Evolutionary conservation across 2,329 filamentous ascomycete species (phyloP), one percentile per base, ranked within the genome.

Genomic region (Chrysosporium queenslandicum): DNA sequence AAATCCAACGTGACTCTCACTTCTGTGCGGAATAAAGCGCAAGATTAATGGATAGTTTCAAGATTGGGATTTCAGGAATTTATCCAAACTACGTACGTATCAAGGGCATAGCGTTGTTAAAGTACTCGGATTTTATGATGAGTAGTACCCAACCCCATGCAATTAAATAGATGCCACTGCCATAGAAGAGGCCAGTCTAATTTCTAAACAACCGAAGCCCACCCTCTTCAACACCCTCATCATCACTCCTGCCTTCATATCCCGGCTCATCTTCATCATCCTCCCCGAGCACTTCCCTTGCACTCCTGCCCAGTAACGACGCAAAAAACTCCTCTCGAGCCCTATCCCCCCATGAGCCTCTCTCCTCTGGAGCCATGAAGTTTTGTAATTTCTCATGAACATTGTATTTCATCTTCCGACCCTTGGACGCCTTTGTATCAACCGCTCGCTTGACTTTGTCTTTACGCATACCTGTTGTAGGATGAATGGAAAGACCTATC

Each of bases 381-480:
- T 96, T 96, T 72, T 95, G 87, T 63, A 98, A 70, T 74, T 97
- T 97, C 73, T 97, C 91, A 65, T 97, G 90, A 42, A 96, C 88
- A 14, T 87, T 92, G 70, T 91, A 98, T 36, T 88, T 79, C 77
- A 98, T 80, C 73, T 96, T 96, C 46, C 92, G 77, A 4, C 92
- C 92, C 71, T 97, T 97, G 66, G 87, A 94, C 0, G 92, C 92
- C 66, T 90, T 92, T 18, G 90, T 90, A 67, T 98, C 92, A 3
- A 97, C 86, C 27, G 83, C 79, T 64, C 87, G 86, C 70, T 86
- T 85, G 54, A 85, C 78, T 74, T 91, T 94, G 57, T 71, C 68
- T 54, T 72, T 71, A 45, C 68, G 68, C 67, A 72, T 71, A 2
- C 71, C 71, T 1, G 68, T 69, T 2, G 70, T 61, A 2, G 66